Base-by-base conservation (phyloP, 2,329 filamentous ascomycete species). In the Orbilia oligospora region DNA sequence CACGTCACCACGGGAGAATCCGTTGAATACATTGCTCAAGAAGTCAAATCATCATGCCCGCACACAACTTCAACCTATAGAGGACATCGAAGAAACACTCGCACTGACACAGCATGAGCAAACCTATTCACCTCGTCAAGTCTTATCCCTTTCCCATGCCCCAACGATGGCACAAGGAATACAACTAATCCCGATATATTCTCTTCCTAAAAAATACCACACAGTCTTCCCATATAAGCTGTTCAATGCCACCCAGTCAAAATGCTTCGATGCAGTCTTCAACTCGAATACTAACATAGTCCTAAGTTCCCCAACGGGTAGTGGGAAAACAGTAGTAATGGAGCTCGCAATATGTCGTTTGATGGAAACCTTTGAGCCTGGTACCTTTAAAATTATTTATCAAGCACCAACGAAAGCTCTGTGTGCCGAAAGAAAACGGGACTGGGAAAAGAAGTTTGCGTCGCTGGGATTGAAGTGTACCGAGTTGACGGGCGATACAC, bases 171-270 rank as follows among this genome's bases (percentile, higher is more conserved):
- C 85, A 5, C 84, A 84, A 61, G 86, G 85, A 0, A 85, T 85
- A 24, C 82, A 82, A 16, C 84, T 88, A 0, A 67, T 87, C 70
- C 73, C 81, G 1, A 80, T 82, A 10, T 58, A 77, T 51, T 46
- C 44, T 10, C 85, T 96, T 0, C 91, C 93, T 1, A 91, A 94
- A 84, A 88, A 88, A 44, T 89, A 93, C 80, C 89, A 90, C 22
- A 85, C 88, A 0, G 83, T 95, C 0, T 97, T 96, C 81, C 88
- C 90, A 0, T 96, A 92, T 80, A 88, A 90, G 0, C 84, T 91
- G 0, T 93, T 97, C 85, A 97, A 97, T 83, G 92, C 91, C 5
- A 88, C 95, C 0, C 93, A 97, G 82, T 96, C 93, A 0, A 93
- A 91, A 82, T 93, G 91, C 81, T 96, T 95, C 81, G 83, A 87